Evolutionary conservation across 257 asterid genomes (phyloP).

Genomic region (Thymus quinquecostatus): DNA sequence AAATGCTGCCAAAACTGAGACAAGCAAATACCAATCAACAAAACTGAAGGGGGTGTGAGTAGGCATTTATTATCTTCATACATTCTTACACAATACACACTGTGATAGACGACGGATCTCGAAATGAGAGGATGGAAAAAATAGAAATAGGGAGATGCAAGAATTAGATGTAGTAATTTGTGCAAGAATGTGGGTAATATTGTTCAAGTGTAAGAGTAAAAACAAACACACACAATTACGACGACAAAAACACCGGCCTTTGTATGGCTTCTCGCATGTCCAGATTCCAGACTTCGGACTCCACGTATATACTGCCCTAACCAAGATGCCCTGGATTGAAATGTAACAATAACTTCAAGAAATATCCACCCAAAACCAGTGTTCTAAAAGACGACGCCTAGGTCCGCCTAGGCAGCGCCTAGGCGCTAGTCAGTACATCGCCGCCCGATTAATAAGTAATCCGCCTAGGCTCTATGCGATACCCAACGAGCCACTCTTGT

Average conservation of each 20-base stretch:
- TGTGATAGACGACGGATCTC: not conserved
- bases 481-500: too few species aligned
- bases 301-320: slow-evolving; percentile 16
- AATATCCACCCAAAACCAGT: not conserved
- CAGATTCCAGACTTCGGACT: slow-evolving; percentile 23
- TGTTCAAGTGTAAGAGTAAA: too few species aligned
- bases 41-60: not conserved
- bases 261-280: slow-evolving; percentile 26
- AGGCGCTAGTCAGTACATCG: too few species aligned
- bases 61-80: slow-evolving; percentile 11
- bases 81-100: slow-evolving; percentile 11
- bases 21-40: not conserved
- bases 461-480: too few species aligned
- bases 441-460: too few species aligned
- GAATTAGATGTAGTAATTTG: slow-evolving; percentile 14
- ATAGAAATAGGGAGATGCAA: not conserved
- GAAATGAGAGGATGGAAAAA: not conserved
- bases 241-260: slow-evolving; percentile 19
- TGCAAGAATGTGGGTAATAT: not conserved
- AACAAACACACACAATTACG: slow-evolving; percentile 18
- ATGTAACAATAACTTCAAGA: slow-evolving; percentile 22
- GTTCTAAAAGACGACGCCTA: too few species aligned
- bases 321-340: slow-evolving; percentile 32
- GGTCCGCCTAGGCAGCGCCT: too few species aligned
- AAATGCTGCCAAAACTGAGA: not conserved